phyloP scores from a whole-genome alignment of 2,329 filamentous ascomycete genomes.

The Chrysoporthe deuterocubensis region DNA sequence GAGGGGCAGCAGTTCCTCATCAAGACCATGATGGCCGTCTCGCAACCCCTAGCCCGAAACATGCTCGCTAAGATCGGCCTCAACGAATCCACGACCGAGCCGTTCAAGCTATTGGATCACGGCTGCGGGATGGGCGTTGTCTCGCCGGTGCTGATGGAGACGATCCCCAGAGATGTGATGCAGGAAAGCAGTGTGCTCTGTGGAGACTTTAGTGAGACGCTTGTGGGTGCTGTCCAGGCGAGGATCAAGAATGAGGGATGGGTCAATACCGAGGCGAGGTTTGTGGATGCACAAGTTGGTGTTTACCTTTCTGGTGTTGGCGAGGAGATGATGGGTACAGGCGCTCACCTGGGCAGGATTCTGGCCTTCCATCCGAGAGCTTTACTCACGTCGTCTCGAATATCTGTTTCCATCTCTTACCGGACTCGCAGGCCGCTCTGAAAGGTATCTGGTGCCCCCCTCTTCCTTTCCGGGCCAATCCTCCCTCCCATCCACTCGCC shows the following conservation, averaged over 20 bases:
- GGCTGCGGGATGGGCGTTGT: slow-evolving; percentile 58
- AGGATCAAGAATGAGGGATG: slow-evolving; percentile 48
- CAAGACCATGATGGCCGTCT: slow-evolving; percentile 29
- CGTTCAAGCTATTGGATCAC: slow-evolving; percentile 52
- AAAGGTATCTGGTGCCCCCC: slow-evolving; percentile 29
- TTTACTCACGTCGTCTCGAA: slow-evolving; percentile 36
- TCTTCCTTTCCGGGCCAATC: not conserved
- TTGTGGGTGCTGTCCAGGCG: slow-evolving; percentile 46
- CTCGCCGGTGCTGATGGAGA: slow-evolving; percentile 48
- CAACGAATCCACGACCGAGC: slow-evolving; percentile 31
- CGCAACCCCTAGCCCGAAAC: slow-evolving; percentile 31
- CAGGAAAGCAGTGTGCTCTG: slow-evolving; percentile 51
- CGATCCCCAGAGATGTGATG: slow-evolving; percentile 44
- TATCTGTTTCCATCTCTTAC: slow-evolving; percentile 36
- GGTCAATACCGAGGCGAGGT: slow-evolving; percentile 48
- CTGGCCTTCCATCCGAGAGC: slow-evolving; percentile 28
- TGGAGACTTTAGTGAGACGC: slow-evolving; percentile 49
- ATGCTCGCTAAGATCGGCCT: slow-evolving; percentile 41
- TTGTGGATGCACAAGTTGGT: slow-evolving; percentile 52
- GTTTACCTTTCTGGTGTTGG: not conserved
- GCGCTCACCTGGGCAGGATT: slow-evolving; percentile 30
- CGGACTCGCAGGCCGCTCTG: slow-evolving; percentile 35
- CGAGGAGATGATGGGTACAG: not conserved
- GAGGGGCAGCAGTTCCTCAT: slow-evolving; percentile 25
- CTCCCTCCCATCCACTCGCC: too few species aligned